phyloP scores from a whole-genome alignment of 139 green algal genomes.

The Micromonas commoda region DNA sequence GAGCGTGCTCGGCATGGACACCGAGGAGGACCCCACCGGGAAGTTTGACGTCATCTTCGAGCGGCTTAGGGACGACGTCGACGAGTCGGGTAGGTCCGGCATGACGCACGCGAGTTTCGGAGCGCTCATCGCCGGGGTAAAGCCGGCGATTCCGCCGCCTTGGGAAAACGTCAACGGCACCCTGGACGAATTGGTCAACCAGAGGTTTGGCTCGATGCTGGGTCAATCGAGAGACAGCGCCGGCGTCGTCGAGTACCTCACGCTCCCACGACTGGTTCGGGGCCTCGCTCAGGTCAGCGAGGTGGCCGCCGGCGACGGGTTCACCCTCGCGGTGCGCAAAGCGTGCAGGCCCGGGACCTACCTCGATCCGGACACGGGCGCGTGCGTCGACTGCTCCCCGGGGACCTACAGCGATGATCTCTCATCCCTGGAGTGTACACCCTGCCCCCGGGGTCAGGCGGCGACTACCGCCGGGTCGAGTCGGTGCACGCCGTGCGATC shows the following conservation, averaged over 20 bases:
- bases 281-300: not conserved
- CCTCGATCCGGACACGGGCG: not conserved
- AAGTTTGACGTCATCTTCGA: not conserved
- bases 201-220: not conserved
- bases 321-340: not conserved
- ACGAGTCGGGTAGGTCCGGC: not conserved
- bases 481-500: not conserved
- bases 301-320: not conserved
- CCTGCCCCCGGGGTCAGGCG: not conserved
- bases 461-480: not conserved
- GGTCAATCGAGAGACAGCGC: not conserved
- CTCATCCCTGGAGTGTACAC: not conserved
- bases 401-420: not conserved
- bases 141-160: not conserved
- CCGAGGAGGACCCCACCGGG: not conserved
- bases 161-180: not conserved
- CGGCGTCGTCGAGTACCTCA: not conserved
- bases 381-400: not conserved
- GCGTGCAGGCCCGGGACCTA: not conserved
- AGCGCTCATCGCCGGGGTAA: not conserved
- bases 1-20: not conserved
- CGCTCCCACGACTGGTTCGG: not conserved
- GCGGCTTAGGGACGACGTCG: not conserved
- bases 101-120: not conserved
- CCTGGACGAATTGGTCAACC: not conserved